phyloP scores from a whole-genome alignment of 2,329 filamentous ascomycete genomes.

The Coniochaeta sp. region DNA sequence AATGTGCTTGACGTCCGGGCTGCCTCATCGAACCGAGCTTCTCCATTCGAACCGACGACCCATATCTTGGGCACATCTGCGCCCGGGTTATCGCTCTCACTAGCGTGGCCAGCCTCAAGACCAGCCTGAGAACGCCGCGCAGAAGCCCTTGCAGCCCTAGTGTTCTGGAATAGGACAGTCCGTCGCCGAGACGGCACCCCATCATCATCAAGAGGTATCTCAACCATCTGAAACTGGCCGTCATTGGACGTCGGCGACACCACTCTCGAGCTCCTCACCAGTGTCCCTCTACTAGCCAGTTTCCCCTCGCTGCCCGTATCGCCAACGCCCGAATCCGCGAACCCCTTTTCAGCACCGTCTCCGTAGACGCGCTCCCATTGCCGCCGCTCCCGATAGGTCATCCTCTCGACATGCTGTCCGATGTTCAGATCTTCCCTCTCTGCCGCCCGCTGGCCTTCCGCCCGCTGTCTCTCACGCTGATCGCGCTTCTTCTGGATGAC shows the following conservation, averaged over 20 bases:
- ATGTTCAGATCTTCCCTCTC: slow-evolving; percentile 62
- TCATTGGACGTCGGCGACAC: neutral
- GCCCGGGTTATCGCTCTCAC: neutral
- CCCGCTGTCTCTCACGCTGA: slow-evolving; percentile 40
- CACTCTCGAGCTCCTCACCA: neutral
- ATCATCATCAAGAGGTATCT: neutral
- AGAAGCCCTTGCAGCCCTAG: slow-evolving; percentile 16
- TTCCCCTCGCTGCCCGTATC: slow-evolving; percentile 28
- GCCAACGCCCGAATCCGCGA: slow-evolving; percentile 43
- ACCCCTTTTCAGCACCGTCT: slow-evolving; percentile 37
- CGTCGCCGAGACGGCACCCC: neutral
- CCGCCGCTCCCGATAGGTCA: slow-evolving; percentile 51
- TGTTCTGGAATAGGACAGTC: neutral
- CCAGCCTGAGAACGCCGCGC: slow-evolving; percentile 11
- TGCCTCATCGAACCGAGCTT: slow-evolving; percentile 22
- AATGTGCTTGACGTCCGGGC: slow-evolving; percentile 23
- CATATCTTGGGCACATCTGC: slow-evolving; percentile 24
- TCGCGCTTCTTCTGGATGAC: slow-evolving; percentile 59
- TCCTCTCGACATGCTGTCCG: slow-evolving; percentile 57
- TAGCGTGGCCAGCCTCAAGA: neutral
- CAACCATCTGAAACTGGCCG: neutral
- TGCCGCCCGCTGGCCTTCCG: slow-evolving; percentile 44
- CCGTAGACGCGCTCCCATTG: slow-evolving; percentile 77
- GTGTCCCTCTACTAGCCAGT: neutral
- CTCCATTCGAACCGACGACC: slow-evolving; percentile 11